phyloP scores from a whole-genome alignment of 331 rosid genomes.

The Telfairia occidentalis region DNA sequence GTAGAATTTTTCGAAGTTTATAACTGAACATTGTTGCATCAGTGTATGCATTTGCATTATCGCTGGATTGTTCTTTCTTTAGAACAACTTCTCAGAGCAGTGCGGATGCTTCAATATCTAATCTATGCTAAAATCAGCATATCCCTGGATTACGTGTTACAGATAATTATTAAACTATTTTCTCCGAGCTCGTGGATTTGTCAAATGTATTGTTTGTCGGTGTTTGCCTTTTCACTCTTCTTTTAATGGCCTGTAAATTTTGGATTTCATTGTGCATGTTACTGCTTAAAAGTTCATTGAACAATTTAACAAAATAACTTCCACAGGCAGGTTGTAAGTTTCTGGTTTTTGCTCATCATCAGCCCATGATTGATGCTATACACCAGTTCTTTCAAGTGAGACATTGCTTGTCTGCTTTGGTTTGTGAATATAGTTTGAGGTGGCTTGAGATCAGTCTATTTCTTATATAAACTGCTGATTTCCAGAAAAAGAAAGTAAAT shows the following conservation, averaged over 20 bases:
- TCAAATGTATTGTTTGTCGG: background rate
- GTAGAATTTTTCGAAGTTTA: background rate
- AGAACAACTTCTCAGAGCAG: background rate
- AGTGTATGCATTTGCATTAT: background rate
- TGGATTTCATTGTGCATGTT: background rate
- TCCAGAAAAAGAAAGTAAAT: conserved; percentile 79
- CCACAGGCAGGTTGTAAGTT: conserved; percentile 95
- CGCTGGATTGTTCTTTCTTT: background rate
- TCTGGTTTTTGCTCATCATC: conserved; percentile 92
- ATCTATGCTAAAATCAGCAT: background rate
- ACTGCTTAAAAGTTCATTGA: background rate
- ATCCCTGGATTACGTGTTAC: background rate
- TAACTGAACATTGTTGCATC: background rate
- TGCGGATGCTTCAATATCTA: background rate
- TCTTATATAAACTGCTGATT: conserved; percentile 23
- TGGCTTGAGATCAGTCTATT: conserved; percentile 19
- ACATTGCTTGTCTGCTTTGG: background rate
- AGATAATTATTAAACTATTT: background rate
- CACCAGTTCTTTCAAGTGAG: conserved; percentile 80
- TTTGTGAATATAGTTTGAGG: conserved; percentile 9
- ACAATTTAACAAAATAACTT: conserved; percentile 4
- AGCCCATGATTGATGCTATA: conserved; percentile 72
- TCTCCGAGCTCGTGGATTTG: background rate
- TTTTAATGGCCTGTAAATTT: background rate
- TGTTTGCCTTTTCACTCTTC: background rate